Evolutionary conservation across 371 early-diverging fungal genomes (phyloP).

Genomic region (Mucor velutinosus): DNA sequence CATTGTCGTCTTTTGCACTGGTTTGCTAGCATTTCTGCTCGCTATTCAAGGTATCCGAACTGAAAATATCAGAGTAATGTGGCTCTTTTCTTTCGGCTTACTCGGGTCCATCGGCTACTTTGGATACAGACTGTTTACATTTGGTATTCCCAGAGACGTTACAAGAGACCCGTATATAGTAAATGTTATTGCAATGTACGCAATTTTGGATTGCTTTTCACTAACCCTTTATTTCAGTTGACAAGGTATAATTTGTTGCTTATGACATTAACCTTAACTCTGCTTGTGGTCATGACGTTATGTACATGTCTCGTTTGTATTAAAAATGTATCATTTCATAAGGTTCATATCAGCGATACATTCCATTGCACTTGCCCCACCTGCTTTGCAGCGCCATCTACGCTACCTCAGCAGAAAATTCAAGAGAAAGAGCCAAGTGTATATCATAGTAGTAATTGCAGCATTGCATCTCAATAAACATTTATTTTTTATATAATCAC

Average conservation of each 20-base stretch:
- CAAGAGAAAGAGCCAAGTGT: not conserved
- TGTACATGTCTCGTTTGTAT: slow-evolving; percentile 11
- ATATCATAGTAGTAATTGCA: not conserved
- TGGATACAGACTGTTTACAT: slow-evolving; percentile 23
- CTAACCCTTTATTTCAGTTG: not conserved
- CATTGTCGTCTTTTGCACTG: slow-evolving; percentile 1
- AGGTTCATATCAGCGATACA: not conserved
- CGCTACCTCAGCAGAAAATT: not conserved
- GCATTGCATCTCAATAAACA: not conserved
- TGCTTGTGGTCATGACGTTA: slow-evolving; percentile 9
- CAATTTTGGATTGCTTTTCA: not conserved
- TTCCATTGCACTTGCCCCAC: slow-evolving; percentile 10
- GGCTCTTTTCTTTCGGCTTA: not conserved
- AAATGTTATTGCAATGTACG: not conserved
- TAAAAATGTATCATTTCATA: slow-evolving; percentile 1
- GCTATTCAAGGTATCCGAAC: slow-evolving; percentile 7
- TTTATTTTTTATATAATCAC: not conserved
- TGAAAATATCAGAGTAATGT: slow-evolving; percentile 1
- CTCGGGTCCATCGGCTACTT: slow-evolving; percentile 24
- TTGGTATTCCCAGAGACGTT: slow-evolving; percentile 11
- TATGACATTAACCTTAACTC: slow-evolving; percentile 4
- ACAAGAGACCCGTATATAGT: slow-evolving; percentile 28
- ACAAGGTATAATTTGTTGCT: slow-evolving; percentile 16
- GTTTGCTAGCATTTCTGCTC: slow-evolving; percentile 12
- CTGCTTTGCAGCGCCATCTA: not conserved